Percentiles rank a stretch among this genome's conserved stretches.
phyloP scores from a whole-genome alignment of 2,329 filamentous ascomycete genomes.

The Pseudocercospora crystallina region DNA sequence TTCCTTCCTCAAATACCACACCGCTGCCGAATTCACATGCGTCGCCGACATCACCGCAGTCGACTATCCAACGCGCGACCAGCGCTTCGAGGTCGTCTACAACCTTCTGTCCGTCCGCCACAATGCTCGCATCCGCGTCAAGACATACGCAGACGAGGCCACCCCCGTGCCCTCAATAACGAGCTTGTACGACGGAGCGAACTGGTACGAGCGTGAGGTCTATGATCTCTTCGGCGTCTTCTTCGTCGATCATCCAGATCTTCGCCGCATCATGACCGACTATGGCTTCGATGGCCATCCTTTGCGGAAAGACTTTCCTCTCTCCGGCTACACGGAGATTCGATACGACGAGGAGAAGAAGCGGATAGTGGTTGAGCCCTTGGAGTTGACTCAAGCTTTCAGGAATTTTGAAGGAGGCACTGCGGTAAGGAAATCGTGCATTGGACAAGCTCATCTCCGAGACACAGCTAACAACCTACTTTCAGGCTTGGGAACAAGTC shows the following conservation, averaged over 20 bases:
- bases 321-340: constrained; percentile 97
- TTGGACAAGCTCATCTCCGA: background rate
- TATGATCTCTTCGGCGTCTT: constrained; percentile 98
- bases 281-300: constrained; percentile 99
- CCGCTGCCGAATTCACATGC: constrained; percentile 93
- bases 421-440: constrained; percentile 32
- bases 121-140: constrained; percentile 94
- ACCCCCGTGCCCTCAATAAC: constrained; percentile 89
- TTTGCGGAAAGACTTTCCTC: constrained; percentile 93
- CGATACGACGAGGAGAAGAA: constrained; percentile 99
- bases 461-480: background rate
- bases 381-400: constrained; percentile 97
- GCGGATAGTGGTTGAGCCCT: constrained; percentile 94
- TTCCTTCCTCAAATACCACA: constrained; percentile 95
- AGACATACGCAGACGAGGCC: constrained; percentile 97
- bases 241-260: constrained; percentile 91
- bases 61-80: constrained; percentile 91
- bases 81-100: constrained; percentile 98
- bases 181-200: constrained; percentile 85
- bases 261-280: constrained; percentile 98
- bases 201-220: constrained; percentile 98
- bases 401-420: constrained; percentile 86
- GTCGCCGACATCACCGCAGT: constrained; percentile 89
- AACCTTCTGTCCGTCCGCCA: constrained; percentile 93
- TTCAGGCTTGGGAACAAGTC: constrained; percentile 62